phyloP scores from a whole-genome alignment of 1,139 yeast species.

The Dujonia santamariae region DNA sequence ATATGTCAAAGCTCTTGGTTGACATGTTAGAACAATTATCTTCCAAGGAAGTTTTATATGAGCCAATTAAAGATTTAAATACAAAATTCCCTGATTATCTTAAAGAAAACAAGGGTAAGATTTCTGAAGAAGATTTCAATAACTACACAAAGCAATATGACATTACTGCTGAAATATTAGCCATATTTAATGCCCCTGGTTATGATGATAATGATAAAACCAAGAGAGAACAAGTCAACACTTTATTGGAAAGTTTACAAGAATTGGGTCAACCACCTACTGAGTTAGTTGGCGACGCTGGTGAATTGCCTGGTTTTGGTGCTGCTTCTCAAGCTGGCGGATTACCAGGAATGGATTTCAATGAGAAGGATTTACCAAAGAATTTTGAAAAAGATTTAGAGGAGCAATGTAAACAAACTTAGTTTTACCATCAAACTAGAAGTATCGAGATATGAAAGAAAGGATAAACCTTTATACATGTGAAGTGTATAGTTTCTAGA shows the following conservation, averaged over 20 bases:
- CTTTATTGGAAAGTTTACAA: conserved; percentile 65
- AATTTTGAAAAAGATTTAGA: conserved; percentile 46
- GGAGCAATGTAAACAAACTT: conserved; percentile 30
- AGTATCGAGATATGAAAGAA: no score
- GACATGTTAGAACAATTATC: conserved; percentile 84
- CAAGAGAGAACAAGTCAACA: conserved; percentile 52
- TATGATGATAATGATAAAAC: conserved; percentile 51
- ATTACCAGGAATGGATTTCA: conserved; percentile 33
- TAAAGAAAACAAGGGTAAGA: conserved; percentile 41
- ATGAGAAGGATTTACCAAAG: conserved; percentile 44
- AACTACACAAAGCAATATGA: conserved; percentile 55
- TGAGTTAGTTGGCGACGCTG: conserved; percentile 68
- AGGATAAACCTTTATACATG: no score
- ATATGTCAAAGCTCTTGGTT: conserved; percentile 61
- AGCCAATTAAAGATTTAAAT: conserved; percentile 81
- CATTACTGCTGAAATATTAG: conserved; percentile 51
- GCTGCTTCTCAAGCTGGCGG: conserved; percentile 23
- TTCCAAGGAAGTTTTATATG: conserved; percentile 82
- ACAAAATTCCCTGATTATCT: conserved; percentile 66
- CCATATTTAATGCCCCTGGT: conserved; percentile 52
- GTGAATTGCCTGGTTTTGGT: conserved; percentile 57
- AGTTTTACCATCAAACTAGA: no score
- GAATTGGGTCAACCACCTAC: conserved; percentile 88
- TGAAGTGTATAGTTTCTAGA: no score
- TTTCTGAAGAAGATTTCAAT: conserved; percentile 45